phyloP scores from a whole-genome alignment of 2,329 filamentous ascomycete genomes.

The Ampelomyces quisqualis region DNA sequence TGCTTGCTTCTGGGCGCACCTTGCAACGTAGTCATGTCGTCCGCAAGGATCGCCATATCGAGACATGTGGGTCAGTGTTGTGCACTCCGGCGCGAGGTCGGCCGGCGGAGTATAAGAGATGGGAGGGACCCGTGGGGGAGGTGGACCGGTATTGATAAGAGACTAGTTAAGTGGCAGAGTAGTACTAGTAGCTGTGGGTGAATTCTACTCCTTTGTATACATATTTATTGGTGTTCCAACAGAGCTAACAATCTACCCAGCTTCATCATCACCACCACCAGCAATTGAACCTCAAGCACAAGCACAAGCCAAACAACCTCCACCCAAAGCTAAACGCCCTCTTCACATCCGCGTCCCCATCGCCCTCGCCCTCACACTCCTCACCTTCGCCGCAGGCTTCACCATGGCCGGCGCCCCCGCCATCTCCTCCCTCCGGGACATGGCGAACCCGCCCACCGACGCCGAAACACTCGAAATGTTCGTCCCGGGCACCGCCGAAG shows the following conservation, averaged over 20 bases:
- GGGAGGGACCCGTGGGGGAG: background rate
- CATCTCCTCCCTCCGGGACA: constrained; percentile 50
- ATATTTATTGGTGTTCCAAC: too few relatives aligned
- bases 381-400: constrained; percentile 57
- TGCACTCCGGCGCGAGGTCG: constrained; percentile 25
- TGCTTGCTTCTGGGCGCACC: constrained; percentile 17
- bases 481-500: constrained; percentile 54
- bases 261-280: constrained; percentile 10
- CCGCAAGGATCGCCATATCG: constrained; percentile 31
- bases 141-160: constrained; percentile 6
- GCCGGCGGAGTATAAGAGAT: constrained; percentile 21
- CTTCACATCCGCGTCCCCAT: constrained; percentile 45
- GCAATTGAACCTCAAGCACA: constrained; percentile 5
- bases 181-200: constrained; percentile 21
- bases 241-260: background rate
- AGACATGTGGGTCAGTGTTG: constrained; percentile 28
- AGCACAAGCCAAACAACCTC: constrained; percentile 8
- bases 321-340: constrained; percentile 16
- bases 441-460: constrained; percentile 63
- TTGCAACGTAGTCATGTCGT: constrained; percentile 16
- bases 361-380: constrained; percentile 50
- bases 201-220: too few relatives aligned
- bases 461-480: constrained; percentile 71
- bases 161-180: constrained; percentile 16
- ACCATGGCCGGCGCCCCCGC: constrained; percentile 58